phyloP scores from a whole-genome alignment of 176 grass and related monocot species.

The Oryza australiensis region DNA sequence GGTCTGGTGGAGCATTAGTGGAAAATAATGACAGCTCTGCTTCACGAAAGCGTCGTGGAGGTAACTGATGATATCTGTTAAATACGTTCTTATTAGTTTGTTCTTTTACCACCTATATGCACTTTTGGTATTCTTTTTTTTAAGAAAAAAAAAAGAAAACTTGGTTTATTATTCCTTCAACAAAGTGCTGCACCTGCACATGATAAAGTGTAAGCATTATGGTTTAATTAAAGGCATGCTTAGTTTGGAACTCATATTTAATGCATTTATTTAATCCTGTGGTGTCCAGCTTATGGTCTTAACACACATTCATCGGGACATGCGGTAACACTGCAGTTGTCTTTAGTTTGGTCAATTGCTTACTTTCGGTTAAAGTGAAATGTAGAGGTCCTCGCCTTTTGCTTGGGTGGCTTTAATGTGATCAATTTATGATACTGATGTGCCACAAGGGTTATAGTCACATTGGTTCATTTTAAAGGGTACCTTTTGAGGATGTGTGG shows the following conservation, averaged over 20 bases:
- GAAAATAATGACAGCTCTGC: constrained; percentile 79
- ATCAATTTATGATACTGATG: not conserved
- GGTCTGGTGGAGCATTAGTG: constrained; percentile 60
- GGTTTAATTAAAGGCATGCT: not conserved
- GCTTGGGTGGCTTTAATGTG: not conserved
- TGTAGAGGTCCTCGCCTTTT: not conserved
- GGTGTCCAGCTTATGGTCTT: not conserved
- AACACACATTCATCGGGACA: not conserved
- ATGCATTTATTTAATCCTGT: not conserved
- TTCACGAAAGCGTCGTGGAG: constrained; percentile 90
- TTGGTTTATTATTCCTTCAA: not conserved
- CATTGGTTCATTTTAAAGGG: not conserved
- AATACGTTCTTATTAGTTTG: not conserved
- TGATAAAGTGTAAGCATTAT: not conserved
- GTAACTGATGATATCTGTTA: constrained; percentile 34
- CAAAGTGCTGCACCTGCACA: not conserved
- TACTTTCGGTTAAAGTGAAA: not conserved
- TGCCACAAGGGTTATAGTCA: not conserved
- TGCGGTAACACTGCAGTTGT: not conserved
- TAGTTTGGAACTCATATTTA: not conserved
- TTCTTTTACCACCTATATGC: not conserved
- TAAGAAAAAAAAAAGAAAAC: not conserved
- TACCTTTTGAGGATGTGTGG: not conserved
- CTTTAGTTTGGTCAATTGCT: not conserved
- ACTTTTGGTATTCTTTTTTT: not conserved